Evolutionary conservation across 495 filamentous ascomycete species (phyloP), one percentile per base, ranked within the genome.

Genomic region (Extremus antarcticus): DNA sequence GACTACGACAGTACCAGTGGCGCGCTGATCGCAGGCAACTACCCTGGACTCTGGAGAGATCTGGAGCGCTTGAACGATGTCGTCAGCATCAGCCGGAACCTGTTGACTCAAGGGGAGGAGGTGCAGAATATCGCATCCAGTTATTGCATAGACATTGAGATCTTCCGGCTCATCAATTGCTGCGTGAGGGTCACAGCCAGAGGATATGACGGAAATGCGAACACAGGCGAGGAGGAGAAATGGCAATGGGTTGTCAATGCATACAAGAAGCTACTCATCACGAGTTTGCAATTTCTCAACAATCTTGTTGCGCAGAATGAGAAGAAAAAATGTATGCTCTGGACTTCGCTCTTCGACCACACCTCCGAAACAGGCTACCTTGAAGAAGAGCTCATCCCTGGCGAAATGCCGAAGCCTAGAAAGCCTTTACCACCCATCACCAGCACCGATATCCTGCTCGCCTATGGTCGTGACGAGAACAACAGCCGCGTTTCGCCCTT

Each of bases 221-320:
- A 79, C 50, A 74, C 78, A 41, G 72, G 73, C 43, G 81, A 81
- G 35, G 82, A 86, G 63, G 77, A 82, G 52, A 79, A 80, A 47
- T 86, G 81, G 82, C 78, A 83, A 61, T 83, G 83, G 63, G 78
- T 94, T 39, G 64, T 74, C 17, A 68, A 67, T 61, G 62, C 68
- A n/a, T 74, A 90, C 70, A 96, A 96, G 69, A 90, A 90, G 64
- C 76, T 94, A 2, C 75, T 96, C 24, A 89, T 94, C 21, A 92
- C 87, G 0, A 86, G 85, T 50, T 76, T 96, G 13, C 90, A 96
- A 68, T 88, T 91, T 64, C 79, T 90, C 24, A 89, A 95, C 65
- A 96, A 96, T 63, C 85, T 91, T 69, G 86, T 90, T 24, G 87
- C 88, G 70, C 85, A 88, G 60, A 94, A 96, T 53, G 90, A 96